Percentiles rank a stretch among this genome's conserved stretches.
Conservation (phyloP, 768 basidiomycete species). For the Psilocybe subaeruginosa region DNA sequence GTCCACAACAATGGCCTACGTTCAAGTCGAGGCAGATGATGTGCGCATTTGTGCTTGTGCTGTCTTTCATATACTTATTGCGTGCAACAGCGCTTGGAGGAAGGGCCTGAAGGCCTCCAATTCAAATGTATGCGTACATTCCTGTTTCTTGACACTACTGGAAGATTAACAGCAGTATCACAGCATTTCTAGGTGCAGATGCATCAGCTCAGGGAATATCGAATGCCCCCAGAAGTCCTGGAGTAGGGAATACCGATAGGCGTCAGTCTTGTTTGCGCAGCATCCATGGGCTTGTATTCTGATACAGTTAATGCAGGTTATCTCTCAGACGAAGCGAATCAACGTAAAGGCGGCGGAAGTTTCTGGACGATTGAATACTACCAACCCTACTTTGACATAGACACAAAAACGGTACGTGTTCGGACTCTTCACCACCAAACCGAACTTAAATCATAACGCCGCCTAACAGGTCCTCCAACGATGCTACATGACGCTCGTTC, state of each 20-base stretch:
- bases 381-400: no score
- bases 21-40: conserved; percentile 48
- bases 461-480: conserved; percentile 50
- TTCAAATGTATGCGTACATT: conserved; percentile 60
- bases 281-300: background rate
- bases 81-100: conserved; percentile 21
- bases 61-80: background rate
- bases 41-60: conserved; percentile 35
- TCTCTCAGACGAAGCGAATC: conserved; percentile 52
- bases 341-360: conserved; percentile 36
- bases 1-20: no score
- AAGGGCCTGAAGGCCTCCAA: conserved; percentile 30
- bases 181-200: conserved; percentile 63
- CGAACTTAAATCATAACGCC: no score
- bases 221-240: conserved; percentile 20
- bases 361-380: no score
- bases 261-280: conserved; percentile 32
- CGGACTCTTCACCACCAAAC: no score
- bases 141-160: background rate
- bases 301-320: conserved; percentile 51
- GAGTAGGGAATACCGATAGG: conserved; percentile 53
- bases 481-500: conserved; percentile 74
- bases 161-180: background rate
- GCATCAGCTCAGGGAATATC: conserved; percentile 28
- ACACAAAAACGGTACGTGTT: conserved; percentile 54